Evolutionary conservation across 495 filamentous ascomycete genomes (phyloP).

Genomic region (Neurospora sp.): DNA sequence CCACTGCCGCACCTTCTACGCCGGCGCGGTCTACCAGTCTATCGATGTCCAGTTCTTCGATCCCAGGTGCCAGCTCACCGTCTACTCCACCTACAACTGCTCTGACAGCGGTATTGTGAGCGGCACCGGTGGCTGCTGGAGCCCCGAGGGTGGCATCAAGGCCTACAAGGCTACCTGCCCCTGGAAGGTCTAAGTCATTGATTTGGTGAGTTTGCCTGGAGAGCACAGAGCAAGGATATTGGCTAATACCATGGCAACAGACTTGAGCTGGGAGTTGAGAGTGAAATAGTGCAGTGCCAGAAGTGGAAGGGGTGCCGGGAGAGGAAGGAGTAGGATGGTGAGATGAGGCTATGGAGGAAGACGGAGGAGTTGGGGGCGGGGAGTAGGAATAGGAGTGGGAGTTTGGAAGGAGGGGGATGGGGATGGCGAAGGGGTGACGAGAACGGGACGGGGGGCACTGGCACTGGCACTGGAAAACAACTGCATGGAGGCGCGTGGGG

Average conservation of each 20-base stretch:
- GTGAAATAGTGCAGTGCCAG: not conserved
- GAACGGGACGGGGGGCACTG: not conserved
- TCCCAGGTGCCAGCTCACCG: slow-evolving; percentile 2
- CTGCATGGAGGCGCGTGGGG: not conserved
- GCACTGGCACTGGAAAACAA: not conserved
- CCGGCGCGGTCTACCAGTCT: not conserved
- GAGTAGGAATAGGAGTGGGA: not conserved
- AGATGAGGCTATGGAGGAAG: not conserved
- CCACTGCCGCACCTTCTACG: slow-evolving; percentile 2
- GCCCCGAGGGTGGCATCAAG: slow-evolving; percentile 3
- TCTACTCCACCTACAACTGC: slow-evolving; percentile 1
- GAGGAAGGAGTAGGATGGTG: not conserved
- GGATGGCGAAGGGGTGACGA: not conserved
- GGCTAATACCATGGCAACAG: too few species aligned
- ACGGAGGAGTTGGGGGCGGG: not conserved
- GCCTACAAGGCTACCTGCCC: slow-evolving; percentile 3
- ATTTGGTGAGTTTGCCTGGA: not conserved
- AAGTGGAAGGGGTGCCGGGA: not conserved
- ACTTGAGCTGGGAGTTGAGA: not conserved
- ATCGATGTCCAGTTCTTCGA: not conserved
- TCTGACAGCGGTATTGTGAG: not conserved
- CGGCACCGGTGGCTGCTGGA: slow-evolving; percentile 2
- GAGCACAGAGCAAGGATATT: too few species aligned
- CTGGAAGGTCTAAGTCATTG: not conserved
- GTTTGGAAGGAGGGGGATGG: not conserved